Evolutionary conservation across 2,329 filamentous ascomycete genomes (phyloP).

Genomic region (Botryotinia globosa): DNA sequence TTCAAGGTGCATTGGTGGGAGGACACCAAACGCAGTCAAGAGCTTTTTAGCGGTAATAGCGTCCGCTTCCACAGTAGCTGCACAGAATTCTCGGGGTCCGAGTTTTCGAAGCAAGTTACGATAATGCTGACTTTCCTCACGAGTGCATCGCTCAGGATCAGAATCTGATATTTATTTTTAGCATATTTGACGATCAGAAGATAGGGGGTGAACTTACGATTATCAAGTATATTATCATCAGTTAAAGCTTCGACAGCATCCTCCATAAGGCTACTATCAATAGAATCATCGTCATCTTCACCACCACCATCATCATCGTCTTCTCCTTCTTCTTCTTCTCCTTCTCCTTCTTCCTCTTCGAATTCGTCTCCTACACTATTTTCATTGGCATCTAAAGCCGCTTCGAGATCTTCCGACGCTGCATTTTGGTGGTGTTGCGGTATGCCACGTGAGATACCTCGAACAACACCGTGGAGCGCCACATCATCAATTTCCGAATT

Average conservation of each 20-base stretch:
- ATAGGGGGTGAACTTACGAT: conserved; percentile 38
- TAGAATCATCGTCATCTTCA: conserved; percentile 33
- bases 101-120: conserved; percentile 70
- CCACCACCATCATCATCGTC: conserved; percentile 14
- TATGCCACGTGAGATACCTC: conserved; percentile 16
- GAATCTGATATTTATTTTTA: conserved; percentile 32
- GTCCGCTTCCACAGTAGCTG: conserved; percentile 65
- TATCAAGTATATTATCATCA: conserved; percentile 46
- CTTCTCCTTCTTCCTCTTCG: neutral
- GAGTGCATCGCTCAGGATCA: conserved; percentile 49
- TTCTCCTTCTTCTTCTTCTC: neutral
- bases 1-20: conserved; percentile 70
- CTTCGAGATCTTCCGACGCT: neutral
- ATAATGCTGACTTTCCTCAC: conserved; percentile 66
- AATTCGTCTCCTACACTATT: neutral
- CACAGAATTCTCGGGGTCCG: conserved; percentile 75
- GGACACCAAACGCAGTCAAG: conserved; percentile 80
- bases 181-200: conserved; percentile 13
- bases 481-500: neutral
- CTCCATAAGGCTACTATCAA: conserved; percentile 47
- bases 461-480: neutral
- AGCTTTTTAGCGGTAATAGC: conserved; percentile 77
- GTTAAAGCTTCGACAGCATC: conserved; percentile 47
- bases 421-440: conserved; percentile 14
- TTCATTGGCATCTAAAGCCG: neutral